Evolutionary conservation across 2,329 filamentous ascomycete species (phyloP), one percentile per base, ranked within the genome.

Genomic region (Cordyceps cicadae): DNA sequence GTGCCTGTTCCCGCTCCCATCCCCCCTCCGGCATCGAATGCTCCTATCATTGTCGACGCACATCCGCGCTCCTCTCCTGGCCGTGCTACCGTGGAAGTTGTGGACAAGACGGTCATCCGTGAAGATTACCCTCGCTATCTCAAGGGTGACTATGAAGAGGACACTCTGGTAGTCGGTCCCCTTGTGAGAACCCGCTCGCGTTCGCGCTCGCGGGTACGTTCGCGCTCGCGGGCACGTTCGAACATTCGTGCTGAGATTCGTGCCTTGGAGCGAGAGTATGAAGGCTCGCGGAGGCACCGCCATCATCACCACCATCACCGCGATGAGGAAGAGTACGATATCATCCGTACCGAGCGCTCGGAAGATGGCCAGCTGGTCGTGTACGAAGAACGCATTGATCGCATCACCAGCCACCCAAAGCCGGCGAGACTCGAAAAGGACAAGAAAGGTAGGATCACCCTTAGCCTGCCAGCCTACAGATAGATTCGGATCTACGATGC

Each of bases 371-470:
- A 86, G 65, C 70, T 90, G 39, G 79, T 89, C 51, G 72, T 89
- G 49, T 87, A 86, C 64, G 80, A 85, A 74, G 81, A 86, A 66
- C 72, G 78, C 67, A 73, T 86, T 65, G 82, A 86, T 72, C 77
- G 75, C 68, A 72, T 83, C 56, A 77, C 81, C 65, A 79, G 81
- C 67, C 76, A 76, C 69, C 58, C 58, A 19, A 81, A 77, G 71
- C 83, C 83, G 59, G 78, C 89, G 64, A 81, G 88, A 67, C 85
- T 96, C 68, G 89, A 91, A 77, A 91, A 89, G 80, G 91, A 97
- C 77, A 88, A 88, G 81, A 94, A 90, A 92, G 92, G 92, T 95
- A 94, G 87, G 89, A 87, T 94, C 85, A 85, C 87, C 80, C 86
- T 92, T 78, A 89, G 88, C 79, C 83, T 90, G 75, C 89, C 88